Evolutionary conservation across 2,329 filamentous ascomycete species (phyloP).

Genomic region (Aspergillus terreus): DNA sequence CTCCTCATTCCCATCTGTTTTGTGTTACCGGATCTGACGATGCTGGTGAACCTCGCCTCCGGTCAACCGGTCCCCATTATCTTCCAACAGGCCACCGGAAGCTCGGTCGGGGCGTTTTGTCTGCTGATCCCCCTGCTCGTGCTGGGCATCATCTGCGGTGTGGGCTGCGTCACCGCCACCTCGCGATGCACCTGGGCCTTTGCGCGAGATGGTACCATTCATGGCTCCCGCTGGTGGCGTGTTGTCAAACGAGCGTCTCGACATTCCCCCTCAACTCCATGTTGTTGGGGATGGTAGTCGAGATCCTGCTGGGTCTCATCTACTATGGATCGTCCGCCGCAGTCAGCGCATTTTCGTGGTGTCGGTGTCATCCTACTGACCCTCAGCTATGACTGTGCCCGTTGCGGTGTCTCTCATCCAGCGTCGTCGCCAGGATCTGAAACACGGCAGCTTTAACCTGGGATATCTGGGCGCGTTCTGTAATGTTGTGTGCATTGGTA

Average conservation of each 20-base stretch:
- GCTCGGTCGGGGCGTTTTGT: conserved; percentile 66
- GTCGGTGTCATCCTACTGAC: conserved; percentile 76
- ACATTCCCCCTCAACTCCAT: conserved; percentile 69
- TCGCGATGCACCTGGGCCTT: conserved; percentile 71
- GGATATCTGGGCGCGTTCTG: conserved; percentile 58
- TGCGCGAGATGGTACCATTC: conserved; percentile 68
- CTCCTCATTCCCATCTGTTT: conserved; percentile 72
- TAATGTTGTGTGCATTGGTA: conserved; percentile 64
- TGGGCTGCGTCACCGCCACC: conserved; percentile 67
- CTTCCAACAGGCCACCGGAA: conserved; percentile 70
- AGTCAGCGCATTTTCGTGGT: conserved; percentile 76
- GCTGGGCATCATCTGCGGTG: conserved; percentile 69
- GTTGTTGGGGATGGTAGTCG: conserved; percentile 62
- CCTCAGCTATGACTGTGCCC: conserved; percentile 63
- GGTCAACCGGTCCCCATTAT: conserved; percentile 71
- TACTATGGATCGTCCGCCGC: conserved; percentile 75
- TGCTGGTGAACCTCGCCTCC: conserved; percentile 61
- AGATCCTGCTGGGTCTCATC: conserved; percentile 69
- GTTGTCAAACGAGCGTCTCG: conserved; percentile 60
- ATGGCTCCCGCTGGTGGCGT: conserved; percentile 62
- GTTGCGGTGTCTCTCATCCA: conserved; percentile 60
- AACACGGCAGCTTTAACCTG: conserved; percentile 44
- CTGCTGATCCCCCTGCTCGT: conserved; percentile 65
- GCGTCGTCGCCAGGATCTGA: conserved; percentile 58
- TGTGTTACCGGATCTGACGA: conserved; percentile 63